Conservation (phyloP, 2,329 filamentous ascomycete species). For the Graphilbum ipis-grandicollis region DNA sequence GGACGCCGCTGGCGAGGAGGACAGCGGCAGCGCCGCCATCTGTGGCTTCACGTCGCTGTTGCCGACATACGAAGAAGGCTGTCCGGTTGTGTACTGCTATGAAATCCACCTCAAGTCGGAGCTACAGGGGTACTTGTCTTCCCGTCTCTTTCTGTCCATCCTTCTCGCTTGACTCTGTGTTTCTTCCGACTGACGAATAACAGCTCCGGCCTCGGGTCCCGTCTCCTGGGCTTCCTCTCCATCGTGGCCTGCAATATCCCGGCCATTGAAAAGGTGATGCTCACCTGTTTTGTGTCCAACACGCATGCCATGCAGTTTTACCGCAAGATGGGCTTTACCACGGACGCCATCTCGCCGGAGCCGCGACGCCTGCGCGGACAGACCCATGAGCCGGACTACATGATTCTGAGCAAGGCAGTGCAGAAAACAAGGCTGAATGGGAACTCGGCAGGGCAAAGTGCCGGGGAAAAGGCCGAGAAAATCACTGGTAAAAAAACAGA, state of each 20-base stretch:
- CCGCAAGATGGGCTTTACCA: slow-evolving; percentile 34
- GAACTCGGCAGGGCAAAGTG: too few relatives aligned
- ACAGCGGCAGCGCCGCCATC: slow-evolving; percentile 14
- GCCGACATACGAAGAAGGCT: slow-evolving; percentile 50
- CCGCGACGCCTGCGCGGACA: slow-evolving; percentile 36
- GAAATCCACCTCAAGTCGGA: slow-evolving; percentile 50
- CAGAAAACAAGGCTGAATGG: neutral
- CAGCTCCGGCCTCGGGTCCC: slow-evolving; percentile 44
- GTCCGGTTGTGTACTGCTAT: slow-evolving; percentile 59
- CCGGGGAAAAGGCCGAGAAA: too few relatives aligned
- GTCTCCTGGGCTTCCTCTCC: slow-evolving; percentile 40
- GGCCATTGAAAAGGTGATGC: slow-evolving; percentile 48
- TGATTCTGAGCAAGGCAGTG: slow-evolving; percentile 35
- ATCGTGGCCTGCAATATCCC: slow-evolving; percentile 34
- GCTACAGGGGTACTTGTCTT: slow-evolving; percentile 29
- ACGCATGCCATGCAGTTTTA: slow-evolving; percentile 41
- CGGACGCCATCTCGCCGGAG: slow-evolving; percentile 36
- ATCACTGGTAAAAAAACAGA: too few relatives aligned
- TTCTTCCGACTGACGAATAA: too few relatives aligned
- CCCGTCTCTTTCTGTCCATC: neutral
- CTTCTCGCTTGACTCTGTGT: neutral
- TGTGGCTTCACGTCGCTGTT: slow-evolving; percentile 49
- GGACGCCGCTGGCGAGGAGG: neutral
- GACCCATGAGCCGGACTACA: slow-evolving; percentile 36
- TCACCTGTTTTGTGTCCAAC: slow-evolving; percentile 55